phyloP scores from a whole-genome alignment of 495 filamentous ascomycete genomes.

The Aspergillus steynii region DNA sequence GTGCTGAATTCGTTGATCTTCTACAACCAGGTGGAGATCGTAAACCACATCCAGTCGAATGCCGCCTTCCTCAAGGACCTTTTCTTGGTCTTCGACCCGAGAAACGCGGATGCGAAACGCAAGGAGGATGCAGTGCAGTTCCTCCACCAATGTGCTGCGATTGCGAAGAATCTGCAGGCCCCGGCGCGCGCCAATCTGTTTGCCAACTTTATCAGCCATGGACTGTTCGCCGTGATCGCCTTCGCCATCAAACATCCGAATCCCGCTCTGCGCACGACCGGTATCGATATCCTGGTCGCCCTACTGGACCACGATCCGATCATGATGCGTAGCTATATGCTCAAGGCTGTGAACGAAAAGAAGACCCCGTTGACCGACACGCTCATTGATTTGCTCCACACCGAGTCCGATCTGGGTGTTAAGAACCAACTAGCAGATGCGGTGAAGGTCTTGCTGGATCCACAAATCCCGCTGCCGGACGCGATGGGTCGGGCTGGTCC shows the following conservation, averaged over 20 bases:
- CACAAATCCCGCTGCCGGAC: constrained; percentile 64
- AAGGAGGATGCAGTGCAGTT: constrained; percentile 95
- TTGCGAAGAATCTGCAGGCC: constrained; percentile 90
- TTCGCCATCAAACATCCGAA: constrained; percentile 85
- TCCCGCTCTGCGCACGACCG: constrained; percentile 83
- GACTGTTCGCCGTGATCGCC: constrained; percentile 85
- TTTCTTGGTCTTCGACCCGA: constrained; percentile 80
- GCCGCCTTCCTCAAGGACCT: constrained; percentile 76
- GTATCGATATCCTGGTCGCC: constrained; percentile 89
- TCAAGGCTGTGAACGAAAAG: constrained; percentile 85
- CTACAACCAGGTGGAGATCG: constrained; percentile 98
- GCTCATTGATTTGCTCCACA: constrained; percentile 86
- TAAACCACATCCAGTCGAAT: constrained; percentile 85
- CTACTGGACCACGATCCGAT: constrained; percentile 94
- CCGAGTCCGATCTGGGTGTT: constrained; percentile 89
- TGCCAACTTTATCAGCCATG: constrained; percentile 83
- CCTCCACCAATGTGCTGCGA: constrained; percentile 93
- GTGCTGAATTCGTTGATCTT: constrained; percentile 98
- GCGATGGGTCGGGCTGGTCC: constrained; percentile 63
- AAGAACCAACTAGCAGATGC: constrained; percentile 96
- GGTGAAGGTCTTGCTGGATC: constrained; percentile 90
- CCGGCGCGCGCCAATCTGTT: constrained; percentile 79
- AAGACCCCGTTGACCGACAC: constrained; percentile 88
- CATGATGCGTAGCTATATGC: constrained; percentile 91
- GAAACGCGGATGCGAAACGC: constrained; percentile 62